Evolutionary conservation across 1,139 yeast species (phyloP), one percentile per base, ranked within the genome.

Genomic region (Scheffersomyces insectosa): DNA sequence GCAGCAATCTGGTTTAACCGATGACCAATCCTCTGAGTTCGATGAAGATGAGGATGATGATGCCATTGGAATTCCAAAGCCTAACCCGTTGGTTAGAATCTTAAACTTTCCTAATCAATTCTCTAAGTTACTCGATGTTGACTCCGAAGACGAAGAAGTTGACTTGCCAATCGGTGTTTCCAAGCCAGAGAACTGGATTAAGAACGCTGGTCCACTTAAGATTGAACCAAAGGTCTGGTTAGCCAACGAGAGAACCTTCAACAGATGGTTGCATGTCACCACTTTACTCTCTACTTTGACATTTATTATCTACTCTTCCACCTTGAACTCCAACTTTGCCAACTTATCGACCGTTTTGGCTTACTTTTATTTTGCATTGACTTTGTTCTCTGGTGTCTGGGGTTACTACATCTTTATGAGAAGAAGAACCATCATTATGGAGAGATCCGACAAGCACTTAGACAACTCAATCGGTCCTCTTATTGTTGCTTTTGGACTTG

Each of bases 181-280:
- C 40, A 87, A 85, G 60, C 99, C 99, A 40, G 82, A 79, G 10
- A 70, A 76, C 39, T 81, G 87, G 68, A 76, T 93, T 57, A 88
- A 91, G 60, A 90, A 90, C 62, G 83, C 93, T 31, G 97, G 97
- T 5, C 95, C 97, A 2, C 80, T 90, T 46, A 90, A 87, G 65
- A 90, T 93, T 44, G 99, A 93, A 70, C 95, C 98, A 29, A 93
- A 93, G 64, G 99, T 93, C 32, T 93, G 99, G 98, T 75, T 93
- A 49, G 99, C 99, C 29, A 93, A 93, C 61, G 99, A 93, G 70
- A 86, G 99, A 66, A 93, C 99, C 2, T 91, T 91, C 68, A 86
- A 88, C 72, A 82, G 95, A 65, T 93, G 99, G 99, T 75, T 93
- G 51, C 93, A 87, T 57, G 93, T 91, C 8, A 87, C 96, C n/a